A percentile compares a stretch with the other conserved stretches of the same genome.
Conservation (phyloP, 345 rosid species). For the Raphanus raphanistrum region DNA sequence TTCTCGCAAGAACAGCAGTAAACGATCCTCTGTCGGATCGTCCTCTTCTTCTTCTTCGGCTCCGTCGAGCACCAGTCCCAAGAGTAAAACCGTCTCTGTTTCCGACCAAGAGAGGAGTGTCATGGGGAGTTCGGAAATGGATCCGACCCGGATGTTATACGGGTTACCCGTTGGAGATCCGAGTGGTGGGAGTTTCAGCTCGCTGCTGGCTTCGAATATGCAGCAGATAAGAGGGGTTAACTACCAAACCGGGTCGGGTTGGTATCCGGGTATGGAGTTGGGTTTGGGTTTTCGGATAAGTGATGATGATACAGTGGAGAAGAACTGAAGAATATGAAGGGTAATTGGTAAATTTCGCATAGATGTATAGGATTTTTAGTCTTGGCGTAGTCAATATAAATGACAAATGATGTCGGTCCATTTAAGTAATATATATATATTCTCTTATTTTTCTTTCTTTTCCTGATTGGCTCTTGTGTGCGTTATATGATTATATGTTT, state of each 20-base stretch:
- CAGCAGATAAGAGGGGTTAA: slow-evolving; percentile 37
- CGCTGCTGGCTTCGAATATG: slow-evolving; percentile 48
- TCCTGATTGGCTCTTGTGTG: background rate
- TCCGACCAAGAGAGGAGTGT: slow-evolving; percentile 7
- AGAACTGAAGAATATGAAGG: slow-evolving; percentile 18
- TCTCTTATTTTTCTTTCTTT: background rate
- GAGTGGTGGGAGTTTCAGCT: slow-evolving; percentile 47
- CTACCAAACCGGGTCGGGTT: slow-evolving; percentile 46
- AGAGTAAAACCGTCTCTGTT: slow-evolving; percentile 39
- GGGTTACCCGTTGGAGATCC: slow-evolving; percentile 45
- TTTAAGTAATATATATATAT: background rate
- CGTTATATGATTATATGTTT: background rate
- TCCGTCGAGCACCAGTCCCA: slow-evolving; percentile 23
- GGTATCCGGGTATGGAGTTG: slow-evolving; percentile 39
- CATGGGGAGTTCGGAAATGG: background rate
- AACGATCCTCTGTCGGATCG: slow-evolving; percentile 38
- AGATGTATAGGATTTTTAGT: background rate
- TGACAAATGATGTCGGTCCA: slow-evolving; percentile 29
- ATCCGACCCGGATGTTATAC: slow-evolving; percentile 48
- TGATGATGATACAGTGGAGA: slow-evolving; percentile 36
- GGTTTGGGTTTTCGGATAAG: slow-evolving; percentile 33
- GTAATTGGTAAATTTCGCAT: slow-evolving; percentile 2
- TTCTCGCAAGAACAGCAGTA: slow-evolving; percentile 55
- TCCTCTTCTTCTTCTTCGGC: background rate
- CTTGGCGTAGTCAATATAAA: background rate